Evolutionary conservation across 225 moss, liverwort and hornwort genomes (phyloP), one percentile per base, ranked within the genome.

Genomic region (Bryum argenteum): DNA sequence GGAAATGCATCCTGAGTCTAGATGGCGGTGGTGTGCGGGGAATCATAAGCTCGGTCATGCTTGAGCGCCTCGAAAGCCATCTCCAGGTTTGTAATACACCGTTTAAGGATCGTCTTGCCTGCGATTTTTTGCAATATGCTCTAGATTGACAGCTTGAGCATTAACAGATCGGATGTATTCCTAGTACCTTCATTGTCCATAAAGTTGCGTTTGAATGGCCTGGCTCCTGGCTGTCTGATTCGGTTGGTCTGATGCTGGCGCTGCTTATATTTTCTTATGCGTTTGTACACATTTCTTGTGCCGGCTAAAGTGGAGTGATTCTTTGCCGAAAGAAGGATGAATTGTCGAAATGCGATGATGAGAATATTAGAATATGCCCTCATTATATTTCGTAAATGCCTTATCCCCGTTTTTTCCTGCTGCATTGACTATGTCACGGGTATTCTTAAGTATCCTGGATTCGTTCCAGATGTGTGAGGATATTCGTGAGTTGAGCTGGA

Each of bases 11-110:
- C 14, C 63, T 78, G n/a, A 82, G 82, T 48, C 41, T 75, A 10
- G 78, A 82, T 57, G 82, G 75, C 16, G 67, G 82, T 33, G 78
- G 75, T 51, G 75, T 82, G 48, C 75, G 75, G 26, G 78, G 78
- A 50, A 33, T 82, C 37, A 67, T 78, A 10, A 66, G 71, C 16
- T 10, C 63, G 1, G 75, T 78, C 55, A 42, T 75, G 1, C 24
- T 82, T 20, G 82, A 82, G 53, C 71, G 63, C 38, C 79, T 82
- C 44, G 75, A 82, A 66, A 67, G 51, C 17, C 63, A 75, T 61
- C 58, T 82, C 43, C 75, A 82, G 67, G 79, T 71, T 38, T 47
- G 4, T 47, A 16, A 71, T 61, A 26, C 20, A 74, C 20, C 16
- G 6, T 63, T 15, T 15, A 2, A 7, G 19, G 52, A 28, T 3